These are phyloP conservation scores for Penicillium sp. DNA, from an alignment of 2,329 filamentous ascomycete genomes.

Conservation along the genomic window DNA sequence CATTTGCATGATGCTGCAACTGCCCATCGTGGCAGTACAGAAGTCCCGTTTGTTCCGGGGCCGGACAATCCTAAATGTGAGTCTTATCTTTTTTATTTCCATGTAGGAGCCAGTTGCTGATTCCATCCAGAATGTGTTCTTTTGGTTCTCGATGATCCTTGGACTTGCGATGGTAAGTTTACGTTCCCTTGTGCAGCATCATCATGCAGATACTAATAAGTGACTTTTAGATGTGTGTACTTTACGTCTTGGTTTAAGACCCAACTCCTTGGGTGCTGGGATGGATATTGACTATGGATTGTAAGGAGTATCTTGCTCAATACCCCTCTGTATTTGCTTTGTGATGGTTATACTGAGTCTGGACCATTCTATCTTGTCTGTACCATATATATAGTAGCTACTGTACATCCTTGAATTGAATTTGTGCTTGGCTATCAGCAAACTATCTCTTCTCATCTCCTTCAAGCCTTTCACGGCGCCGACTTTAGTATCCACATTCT, in stretches of 20 bases:
- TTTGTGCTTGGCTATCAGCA: too few relatives aligned
- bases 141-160: slow-evolving; percentile 88
- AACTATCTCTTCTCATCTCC: not conserved
- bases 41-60: slow-evolving; percentile 70
- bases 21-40: slow-evolving; percentile 91
- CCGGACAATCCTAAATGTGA: slow-evolving; percentile 67
- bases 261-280: not conserved
- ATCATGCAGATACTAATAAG: not conserved
- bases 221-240: slow-evolving; percentile 50
- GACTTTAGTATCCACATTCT: too few relatives aligned
- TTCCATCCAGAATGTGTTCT: slow-evolving; percentile 63
- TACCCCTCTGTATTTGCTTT: not conserved
- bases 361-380: not conserved
- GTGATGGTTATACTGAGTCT: not conserved
- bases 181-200: not conserved
- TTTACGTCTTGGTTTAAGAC: slow-evolving; percentile 50
- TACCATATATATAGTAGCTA: not conserved
- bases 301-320: not conserved
- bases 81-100: slow-evolving; percentile 8
- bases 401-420: not conserved
- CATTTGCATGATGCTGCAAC: slow-evolving; percentile 89
- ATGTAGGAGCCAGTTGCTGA: not conserved
- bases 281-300: not conserved
- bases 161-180: slow-evolving; percentile 68
- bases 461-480: too few relatives aligned